These are phyloP conservation scores for Fraxinus latifolia DNA, from an alignment of 305 asterid species.

Conservation along the genomic window DNA sequence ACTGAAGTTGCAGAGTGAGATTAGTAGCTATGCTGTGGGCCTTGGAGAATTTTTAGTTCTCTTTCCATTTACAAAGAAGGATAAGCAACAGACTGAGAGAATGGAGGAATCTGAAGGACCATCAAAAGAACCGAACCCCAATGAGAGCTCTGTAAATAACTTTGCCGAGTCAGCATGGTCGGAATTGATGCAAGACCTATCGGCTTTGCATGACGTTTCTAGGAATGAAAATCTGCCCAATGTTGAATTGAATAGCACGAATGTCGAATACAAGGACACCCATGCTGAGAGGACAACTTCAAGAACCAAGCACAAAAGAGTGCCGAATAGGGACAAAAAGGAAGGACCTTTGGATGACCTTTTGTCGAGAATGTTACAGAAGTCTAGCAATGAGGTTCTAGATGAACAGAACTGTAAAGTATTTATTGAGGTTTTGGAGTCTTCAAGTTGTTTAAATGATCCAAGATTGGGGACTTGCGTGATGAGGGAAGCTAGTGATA, in stretches of 20 bases:
- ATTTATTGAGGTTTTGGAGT: conserved; percentile 45
- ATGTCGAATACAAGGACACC: conserved; percentile 31
- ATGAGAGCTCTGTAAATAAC: conserved; percentile 34
- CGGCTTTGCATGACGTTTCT: conserved; percentile 38
- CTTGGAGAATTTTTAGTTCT: conserved; percentile 65
- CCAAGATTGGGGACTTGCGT: conserved; percentile 54
- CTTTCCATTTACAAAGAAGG: conserved; percentile 67
- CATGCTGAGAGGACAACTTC: conserved; percentile 28
- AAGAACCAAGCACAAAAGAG: conserved; percentile 38
- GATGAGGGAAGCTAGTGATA: conserved; percentile 33
- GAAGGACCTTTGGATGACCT: conserved; percentile 35
- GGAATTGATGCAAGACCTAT: conserved; percentile 69
- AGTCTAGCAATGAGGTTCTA: conserved; percentile 32
- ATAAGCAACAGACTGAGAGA: conserved; percentile 32
- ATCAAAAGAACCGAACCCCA: conserved; percentile 22
- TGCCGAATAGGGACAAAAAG: conserved; percentile 29
- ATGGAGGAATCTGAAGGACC: conserved; percentile 35
- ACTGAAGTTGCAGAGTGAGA: conserved; percentile 50
- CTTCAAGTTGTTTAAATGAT: conserved; percentile 55
- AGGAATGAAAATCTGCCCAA: conserved; percentile 27
- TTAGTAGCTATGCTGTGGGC: conserved; percentile 42
- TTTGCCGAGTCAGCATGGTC: conserved; percentile 67
- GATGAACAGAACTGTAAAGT: conserved; percentile 43
- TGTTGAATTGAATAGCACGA: conserved; percentile 26
- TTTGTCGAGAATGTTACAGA: conserved; percentile 42